phyloP scores from a whole-genome alignment of 2,329 filamentous ascomycete species.

The Ceratocystiopsis brevicomis region DNA sequence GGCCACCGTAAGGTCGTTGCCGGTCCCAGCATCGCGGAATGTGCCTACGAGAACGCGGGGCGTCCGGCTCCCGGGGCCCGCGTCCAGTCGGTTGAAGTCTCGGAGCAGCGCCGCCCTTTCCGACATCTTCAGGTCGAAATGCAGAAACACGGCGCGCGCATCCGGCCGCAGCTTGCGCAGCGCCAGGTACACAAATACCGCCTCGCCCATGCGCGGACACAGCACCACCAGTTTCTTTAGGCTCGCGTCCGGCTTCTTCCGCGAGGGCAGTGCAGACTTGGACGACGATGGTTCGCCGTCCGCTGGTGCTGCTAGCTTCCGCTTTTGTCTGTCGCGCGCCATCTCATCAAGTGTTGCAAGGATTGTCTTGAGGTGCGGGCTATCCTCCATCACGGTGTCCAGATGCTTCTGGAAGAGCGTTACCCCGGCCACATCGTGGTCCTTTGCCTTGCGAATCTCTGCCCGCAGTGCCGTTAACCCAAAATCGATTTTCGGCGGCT shows the following conservation, averaged over 20 bases:
- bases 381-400: conserved; percentile 6
- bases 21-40: conserved; percentile 10
- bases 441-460: conserved; percentile 6
- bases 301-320: background rate
- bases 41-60: conserved; percentile 7
- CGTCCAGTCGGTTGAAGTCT: conserved; percentile 7
- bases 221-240: conserved; percentile 12
- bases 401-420: conserved; percentile 7
- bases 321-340: conserved; percentile 4
- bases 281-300: background rate
- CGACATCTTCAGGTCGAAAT: conserved; percentile 7
- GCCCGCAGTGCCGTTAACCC: conserved; percentile 41
- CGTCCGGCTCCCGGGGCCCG: background rate
- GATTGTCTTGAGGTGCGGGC: conserved; percentile 7
- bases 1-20: conserved; percentile 8
- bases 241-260: conserved; percentile 1
- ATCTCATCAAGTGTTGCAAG: conserved; percentile 8
- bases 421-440: conserved; percentile 6
- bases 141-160: conserved; percentile 6
- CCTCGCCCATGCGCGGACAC: conserved; percentile 10
- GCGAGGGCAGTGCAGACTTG: background rate
- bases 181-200: conserved; percentile 10
- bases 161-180: conserved; percentile 7
- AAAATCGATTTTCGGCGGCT: conserved; percentile 43
- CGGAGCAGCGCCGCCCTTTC: conserved; percentile 8